Base-by-base conservation (phyloP, 495 filamentous ascomycete species). In the Aspergillus homomorphus region DNA sequence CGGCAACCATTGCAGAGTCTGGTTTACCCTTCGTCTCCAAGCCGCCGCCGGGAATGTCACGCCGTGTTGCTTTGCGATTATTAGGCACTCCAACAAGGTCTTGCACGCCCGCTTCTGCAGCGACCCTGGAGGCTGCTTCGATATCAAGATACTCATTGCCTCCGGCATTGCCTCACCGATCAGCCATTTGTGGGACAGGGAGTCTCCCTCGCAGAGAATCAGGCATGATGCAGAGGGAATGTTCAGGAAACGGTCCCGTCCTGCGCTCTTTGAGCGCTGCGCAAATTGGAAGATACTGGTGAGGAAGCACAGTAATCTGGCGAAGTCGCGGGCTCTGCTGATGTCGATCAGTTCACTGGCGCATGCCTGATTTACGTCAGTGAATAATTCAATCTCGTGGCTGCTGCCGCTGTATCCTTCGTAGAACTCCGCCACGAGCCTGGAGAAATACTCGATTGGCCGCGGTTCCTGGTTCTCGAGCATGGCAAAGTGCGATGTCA, bases 381-480 rank as follows among this genome's bases (percentile, higher is more conserved):
- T 60, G 55, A 69, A 69, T 53, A 69, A 44, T 62, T 62, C 57
- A 44, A 58, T 53, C 56, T 71, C 68, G 45, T 66, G 50, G 51
- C 33, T 61, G 57, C 68, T 51, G 64, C 64, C 64, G 60, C 69
- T 69, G 60, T 68, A 67, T 59, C 68, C 65, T 62, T 71, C 64
- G 45, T 51, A 71, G 51, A 62, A 71, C 52, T 71, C 68, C 20
- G 65, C 60, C 52, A 64, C 21, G 54, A 69, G 64, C 33, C 56
- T 14, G 21, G 58, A 67, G 46, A 71, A 62, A 44, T 71, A 71
- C 19, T 68, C 64, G 53, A 69, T 69, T 53, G 65, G 64, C 43
- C 50, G 15, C 28, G 59, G 64, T 50, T 62, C 58, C 57, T 66
- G 15, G n/a, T 62, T 71, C n/a, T 68, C 64, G 56, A 71, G n/a